These are phyloP conservation scores for Erysimum cheiranthoides DNA, from an alignment of 345 rosid species.

Conservation along the genomic window DNA sequence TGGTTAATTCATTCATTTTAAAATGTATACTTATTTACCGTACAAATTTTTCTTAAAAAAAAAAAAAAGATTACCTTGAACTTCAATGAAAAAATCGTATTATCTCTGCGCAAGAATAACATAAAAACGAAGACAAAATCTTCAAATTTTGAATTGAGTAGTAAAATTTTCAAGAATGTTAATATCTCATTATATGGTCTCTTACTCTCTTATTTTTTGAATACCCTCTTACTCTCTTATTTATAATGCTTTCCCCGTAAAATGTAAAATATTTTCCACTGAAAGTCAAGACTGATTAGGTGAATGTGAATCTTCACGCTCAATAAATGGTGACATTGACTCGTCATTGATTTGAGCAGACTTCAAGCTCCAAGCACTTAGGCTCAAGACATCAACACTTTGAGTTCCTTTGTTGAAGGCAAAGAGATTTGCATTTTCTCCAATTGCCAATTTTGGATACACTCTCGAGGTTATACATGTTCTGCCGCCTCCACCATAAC, in stretches of 20 bases:
- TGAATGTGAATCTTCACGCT: slow-evolving; percentile 19
- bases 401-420: slow-evolving; percentile 50
- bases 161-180: slow-evolving; percentile 9
- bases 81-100: no score
- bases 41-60: no score
- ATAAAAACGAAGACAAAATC: background rate
- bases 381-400: slow-evolving; percentile 43
- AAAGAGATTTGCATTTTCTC: slow-evolving; percentile 40
- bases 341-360: slow-evolving; percentile 43
- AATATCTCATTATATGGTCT: background rate
- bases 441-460: slow-evolving; percentile 59
- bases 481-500: slow-evolving; percentile 61
- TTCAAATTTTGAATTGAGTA: background rate
- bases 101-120: background rate
- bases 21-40: no score
- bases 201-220: background rate
- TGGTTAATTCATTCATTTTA: no score
- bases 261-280: background rate
- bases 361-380: slow-evolving; percentile 55
- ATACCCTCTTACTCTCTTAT: background rate
- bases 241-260: background rate
- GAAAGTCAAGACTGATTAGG: slow-evolving; percentile 31
- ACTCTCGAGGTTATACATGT: slow-evolving; percentile 63
- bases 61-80: no score
- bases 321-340: slow-evolving; percentile 7